These are phyloP conservation scores for Brasilioporus rufonigricans DNA, from an alignment of 768 basidiomycete genomes.

Conservation along the genomic window DNA sequence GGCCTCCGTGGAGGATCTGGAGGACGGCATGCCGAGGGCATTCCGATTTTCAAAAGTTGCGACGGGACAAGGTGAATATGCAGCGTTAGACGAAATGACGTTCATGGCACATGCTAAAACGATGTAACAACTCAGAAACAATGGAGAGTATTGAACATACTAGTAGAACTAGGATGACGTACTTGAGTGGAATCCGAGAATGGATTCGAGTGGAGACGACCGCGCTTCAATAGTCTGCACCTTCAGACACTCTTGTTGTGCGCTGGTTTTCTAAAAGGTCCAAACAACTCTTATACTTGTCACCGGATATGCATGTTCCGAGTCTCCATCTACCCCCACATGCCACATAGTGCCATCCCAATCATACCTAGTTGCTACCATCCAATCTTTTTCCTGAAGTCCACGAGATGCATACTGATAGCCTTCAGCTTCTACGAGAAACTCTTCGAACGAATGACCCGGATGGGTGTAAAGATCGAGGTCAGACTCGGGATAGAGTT, in stretches of 20 bases:
- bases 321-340: accelerated
- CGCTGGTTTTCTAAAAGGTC: constrained; percentile 22
- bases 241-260: constrained; percentile 14
- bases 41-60: constrained; percentile 38
- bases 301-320: not conserved
- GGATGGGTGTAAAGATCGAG: constrained; percentile 48
- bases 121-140: not conserved
- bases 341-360: constrained; percentile 22
- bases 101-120: constrained; percentile 29
- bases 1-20: constrained; percentile 1
- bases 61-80: constrained; percentile 41
- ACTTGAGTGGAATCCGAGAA: constrained; percentile 51
- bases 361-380: not conserved
- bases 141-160: not conserved
- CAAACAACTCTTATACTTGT: constrained; percentile 12
- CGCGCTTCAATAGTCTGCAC: constrained; percentile 39
- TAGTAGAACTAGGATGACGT: constrained; percentile 6
- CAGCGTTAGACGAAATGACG: constrained; percentile 38
- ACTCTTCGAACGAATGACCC: constrained; percentile 25
- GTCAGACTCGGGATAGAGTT: constrained; percentile 44
- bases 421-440: constrained; percentile 30
- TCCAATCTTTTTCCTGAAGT: constrained; percentile 20
- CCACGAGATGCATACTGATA: constrained; percentile 29
- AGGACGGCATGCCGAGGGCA: constrained; percentile 21
- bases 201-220: constrained; percentile 26